Evolutionary conservation across 2,329 filamentous ascomycete genomes (phyloP), one percentile per base, ranked within the genome.

Genomic region (Aspergillus carbonarius): DNA sequence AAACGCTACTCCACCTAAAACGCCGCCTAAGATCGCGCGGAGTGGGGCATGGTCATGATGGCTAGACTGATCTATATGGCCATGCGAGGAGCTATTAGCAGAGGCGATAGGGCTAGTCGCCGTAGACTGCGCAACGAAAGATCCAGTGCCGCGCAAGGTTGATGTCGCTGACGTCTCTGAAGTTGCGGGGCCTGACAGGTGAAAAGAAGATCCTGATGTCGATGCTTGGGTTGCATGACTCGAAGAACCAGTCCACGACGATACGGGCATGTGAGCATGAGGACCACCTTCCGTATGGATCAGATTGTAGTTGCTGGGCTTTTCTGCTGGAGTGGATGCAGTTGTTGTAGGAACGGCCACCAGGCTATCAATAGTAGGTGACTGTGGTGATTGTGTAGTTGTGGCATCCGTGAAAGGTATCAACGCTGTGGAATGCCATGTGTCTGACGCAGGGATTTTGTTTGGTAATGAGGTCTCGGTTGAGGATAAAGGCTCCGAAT

Each of bases 1-100:
- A 30, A 71, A 63, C 5, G 60, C 66, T 10, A 68, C 40, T 17
- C 60, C 69, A 9, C 72, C 72, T 15, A 75, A 37, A 6, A 67
- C 56, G 39, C 69, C 67, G 1, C 71, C 73, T 34, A 74, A 63
- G 30, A 74, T 65, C 6, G 60, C 57, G n/a, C 64, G 63, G 17
- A 68, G 58, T 3, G 63, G 53, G 25, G 55, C 48, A 8, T 40
- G 25, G 37, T 30, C 35, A n/a, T 37, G 20, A 39, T 55, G 48
- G 10, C 58, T 30, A 20, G 58, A 54, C 10, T n/a, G 27, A 30
- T 32, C 40, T 35, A 60, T 35, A 30, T 18, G 30, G 13, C 35
- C 30, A 10, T 42, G 49, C 23, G 30, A n/a, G 10, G 57, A 47
- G n/a, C 34, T 37, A n/a, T 48, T 49, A 12, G 59, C 35, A 17